phyloP scores from a whole-genome alignment of 129 eudicot species.

The Flaveria sonorensis region DNA sequence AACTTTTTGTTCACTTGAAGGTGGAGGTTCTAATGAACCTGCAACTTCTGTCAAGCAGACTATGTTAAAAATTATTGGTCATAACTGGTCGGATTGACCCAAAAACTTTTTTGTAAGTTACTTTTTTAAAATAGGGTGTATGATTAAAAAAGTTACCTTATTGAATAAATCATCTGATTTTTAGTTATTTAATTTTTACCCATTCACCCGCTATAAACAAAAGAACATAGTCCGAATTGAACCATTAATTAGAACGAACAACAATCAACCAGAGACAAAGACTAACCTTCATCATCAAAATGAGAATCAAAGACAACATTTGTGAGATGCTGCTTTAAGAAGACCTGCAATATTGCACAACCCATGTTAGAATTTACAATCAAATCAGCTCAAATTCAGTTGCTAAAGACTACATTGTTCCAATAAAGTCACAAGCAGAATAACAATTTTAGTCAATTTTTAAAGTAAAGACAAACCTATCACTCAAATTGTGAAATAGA shows the following conservation, averaged over 20 bases:
- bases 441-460: background rate
- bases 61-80: slow-evolving; percentile 2
- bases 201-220: background rate
- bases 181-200: background rate
- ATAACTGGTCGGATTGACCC: background rate
- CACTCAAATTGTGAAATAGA: too few species aligned
- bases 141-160: background rate
- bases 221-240: background rate
- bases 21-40: slow-evolving; percentile 30
- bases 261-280: background rate
- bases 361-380: background rate
- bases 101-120: background rate
- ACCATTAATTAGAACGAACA: background rate
- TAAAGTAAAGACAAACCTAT: background rate
- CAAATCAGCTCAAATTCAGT: background rate
- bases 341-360: slow-evolving; percentile 61
- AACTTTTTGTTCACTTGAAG: slow-evolving; percentile 34
- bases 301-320: slow-evolving; percentile 76
- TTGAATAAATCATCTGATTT: background rate
- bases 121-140: background rate
- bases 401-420: background rate
- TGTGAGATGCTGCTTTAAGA: slow-evolving; percentile 85
- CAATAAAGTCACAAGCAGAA: background rate
- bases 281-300: slow-evolving; percentile 65
- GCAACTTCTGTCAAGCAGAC: slow-evolving; percentile 41